Evolutionary conservation across 176 grass and related monocot species (phyloP), one percentile per base, ranked within the genome.

Genomic region (Canna indica): DNA sequence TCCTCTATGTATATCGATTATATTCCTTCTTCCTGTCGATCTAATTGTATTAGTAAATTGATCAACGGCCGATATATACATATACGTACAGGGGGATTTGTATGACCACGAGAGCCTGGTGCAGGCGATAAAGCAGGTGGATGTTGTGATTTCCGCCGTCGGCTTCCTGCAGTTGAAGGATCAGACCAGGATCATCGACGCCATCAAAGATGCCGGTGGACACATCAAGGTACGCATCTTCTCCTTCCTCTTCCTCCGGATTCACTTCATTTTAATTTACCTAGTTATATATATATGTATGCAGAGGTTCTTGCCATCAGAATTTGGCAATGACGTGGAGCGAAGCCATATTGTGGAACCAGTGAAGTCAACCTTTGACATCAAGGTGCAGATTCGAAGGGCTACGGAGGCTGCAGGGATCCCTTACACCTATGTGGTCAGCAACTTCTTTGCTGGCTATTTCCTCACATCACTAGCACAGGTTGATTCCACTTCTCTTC

Each of bases 161-260:
- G 69, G 47, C 27, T 56, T 15, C 20, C 0, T 38, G 14, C 69
- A 57, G 31, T 14, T 57, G 20, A 35, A n/a, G 7, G 69, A 72
- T 72, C 69, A 72, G 48, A 57, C 47, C 48, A 72, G 25, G 69
- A 72, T 72, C 69, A 36, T 72, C 48, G 69, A 72, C 47, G 69
- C 69, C 18, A 72, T 72, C 20, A 72, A 72, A 54, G 69, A 36
- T 10, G 47, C 69, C 18, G 47, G 69, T 4, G 47, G 47, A 12
- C 3, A 72, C 69, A 36, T 70, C 24, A 50, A 72, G 69, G 69
- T 71, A 16, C 1, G 13, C 25, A 28, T 22, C 16, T n/a, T 10
- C 22, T 36, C 18, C 28, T 30, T 7, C 47, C 18, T 38, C 2
- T 7, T 7, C 36, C 36, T 38, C 36, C 36, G n/a, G n/a, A n/a